Conservation (phyloP, 2,329 filamentous ascomycete species). For the Herpotrichia juniperi region DNA sequence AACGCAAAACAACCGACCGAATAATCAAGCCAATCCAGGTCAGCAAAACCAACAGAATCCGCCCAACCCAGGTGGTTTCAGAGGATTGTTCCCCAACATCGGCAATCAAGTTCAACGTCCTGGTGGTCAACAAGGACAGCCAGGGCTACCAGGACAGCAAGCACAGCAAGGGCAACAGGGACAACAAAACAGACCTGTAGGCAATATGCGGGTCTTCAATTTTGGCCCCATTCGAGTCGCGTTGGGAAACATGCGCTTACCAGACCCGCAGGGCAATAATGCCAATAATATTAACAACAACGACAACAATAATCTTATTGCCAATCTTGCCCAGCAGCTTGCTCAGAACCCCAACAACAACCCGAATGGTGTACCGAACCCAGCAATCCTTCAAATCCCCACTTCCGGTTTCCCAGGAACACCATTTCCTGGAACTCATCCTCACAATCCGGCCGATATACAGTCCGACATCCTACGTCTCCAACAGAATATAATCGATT, state of each 20-base stretch:
- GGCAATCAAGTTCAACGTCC: constrained; percentile 20
- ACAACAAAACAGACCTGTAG: constrained; percentile 26
- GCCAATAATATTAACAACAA: constrained; percentile 22
- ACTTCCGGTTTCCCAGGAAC: constrained; percentile 12
- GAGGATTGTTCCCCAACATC: constrained; percentile 14
- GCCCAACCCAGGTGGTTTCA: constrained; percentile 20
- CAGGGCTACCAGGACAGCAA: constrained; percentile 24
- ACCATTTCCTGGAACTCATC: constrained; percentile 25
- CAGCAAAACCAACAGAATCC: constrained; percentile 17
- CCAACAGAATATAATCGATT: constrained; percentile 45
- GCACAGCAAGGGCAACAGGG: constrained; percentile 22
- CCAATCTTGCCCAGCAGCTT: constrained; percentile 30
- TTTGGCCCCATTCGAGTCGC: constrained; percentile 43
- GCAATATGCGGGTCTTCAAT: constrained; percentile 45
- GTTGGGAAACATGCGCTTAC: constrained; percentile 40
- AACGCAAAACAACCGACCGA: constrained; percentile 28
- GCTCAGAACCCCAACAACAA: constrained; percentile 22
- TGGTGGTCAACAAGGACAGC: constrained; percentile 6
- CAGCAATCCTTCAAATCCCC: constrained; percentile 14
- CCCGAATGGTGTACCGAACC: constrained; percentile 13
- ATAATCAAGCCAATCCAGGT: constrained; percentile 6
- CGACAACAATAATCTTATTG: constrained; percentile 27
- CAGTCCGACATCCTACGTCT: constrained; percentile 44
- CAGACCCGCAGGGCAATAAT: constrained; percentile 30
- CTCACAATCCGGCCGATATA: constrained; percentile 39